Conservation (phyloP, 805 yeast species). For the Metschnikowia amazonensis region DNA sequence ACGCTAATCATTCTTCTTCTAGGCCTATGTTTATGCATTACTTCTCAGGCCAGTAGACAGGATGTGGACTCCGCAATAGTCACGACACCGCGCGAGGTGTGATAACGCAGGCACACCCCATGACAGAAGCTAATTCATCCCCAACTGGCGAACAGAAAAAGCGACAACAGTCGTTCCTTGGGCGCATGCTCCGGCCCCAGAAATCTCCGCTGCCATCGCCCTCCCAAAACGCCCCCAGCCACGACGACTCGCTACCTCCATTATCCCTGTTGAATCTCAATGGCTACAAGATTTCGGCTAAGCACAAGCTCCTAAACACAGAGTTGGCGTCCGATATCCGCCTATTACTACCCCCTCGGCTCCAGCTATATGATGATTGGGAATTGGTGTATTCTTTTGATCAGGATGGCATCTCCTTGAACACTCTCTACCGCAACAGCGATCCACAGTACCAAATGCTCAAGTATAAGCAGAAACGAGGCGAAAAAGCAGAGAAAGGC, state of each 20-base stretch:
- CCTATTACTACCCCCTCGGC: slow-evolving; percentile 66
- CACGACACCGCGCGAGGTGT: no score
- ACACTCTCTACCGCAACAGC: slow-evolving; percentile 63
- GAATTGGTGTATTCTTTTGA: slow-evolving; percentile 75
- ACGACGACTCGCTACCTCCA: slow-evolving; percentile 34
- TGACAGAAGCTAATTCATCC: background rate
- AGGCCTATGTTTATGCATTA: no score
- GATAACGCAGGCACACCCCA: background rate
- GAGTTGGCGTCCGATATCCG: slow-evolving; percentile 76
- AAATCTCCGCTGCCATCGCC: slow-evolving; percentile 5
- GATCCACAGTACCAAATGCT: slow-evolving; percentile 41
- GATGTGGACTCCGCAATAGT: no score
- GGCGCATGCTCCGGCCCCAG: slow-evolving; percentile 10
- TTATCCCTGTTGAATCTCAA: slow-evolving; percentile 51
- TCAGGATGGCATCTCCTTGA: slow-evolving; percentile 86
- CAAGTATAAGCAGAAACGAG: slow-evolving; percentile 10
- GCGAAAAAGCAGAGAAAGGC: slow-evolving; percentile 25
- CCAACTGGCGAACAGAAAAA: slow-evolving; percentile 3
- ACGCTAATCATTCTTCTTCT: no score
- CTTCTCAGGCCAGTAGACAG: no score
- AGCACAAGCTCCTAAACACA: slow-evolving; percentile 51
- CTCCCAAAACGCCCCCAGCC: background rate
- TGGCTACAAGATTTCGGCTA: slow-evolving; percentile 62
- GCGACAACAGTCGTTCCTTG: slow-evolving; percentile 8
- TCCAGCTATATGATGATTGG: slow-evolving; percentile 80